phyloP scores from a whole-genome alignment of 768 basidiomycete genomes.

The Termitomyces eurrhizus region DNA sequence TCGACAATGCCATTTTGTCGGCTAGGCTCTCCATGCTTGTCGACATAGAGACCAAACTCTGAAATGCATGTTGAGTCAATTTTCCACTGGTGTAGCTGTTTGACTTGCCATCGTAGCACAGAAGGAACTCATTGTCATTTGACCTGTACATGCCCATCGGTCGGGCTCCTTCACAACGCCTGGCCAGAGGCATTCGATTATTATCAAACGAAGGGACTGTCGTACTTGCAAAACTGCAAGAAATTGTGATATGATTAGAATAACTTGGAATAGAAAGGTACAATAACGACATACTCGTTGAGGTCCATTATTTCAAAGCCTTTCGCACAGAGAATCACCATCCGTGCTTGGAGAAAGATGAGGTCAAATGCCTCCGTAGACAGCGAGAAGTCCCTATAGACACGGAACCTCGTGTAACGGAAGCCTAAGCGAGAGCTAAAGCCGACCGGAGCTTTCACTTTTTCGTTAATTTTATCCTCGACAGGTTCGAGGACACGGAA shows the following conservation, averaged over 20 bases:
- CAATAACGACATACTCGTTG: slow-evolving; percentile 58
- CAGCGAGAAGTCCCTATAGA: slow-evolving; percentile 92
- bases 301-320: slow-evolving; percentile 99
- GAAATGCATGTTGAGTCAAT: slow-evolving; percentile 3
- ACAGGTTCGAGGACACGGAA: slow-evolving; percentile 98
- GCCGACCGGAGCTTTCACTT: slow-evolving; percentile 64
- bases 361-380: slow-evolving; percentile 89
- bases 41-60: slow-evolving; percentile 95
- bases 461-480: slow-evolving; percentile 79
- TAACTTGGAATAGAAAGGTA: background rate
- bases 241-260: background rate
- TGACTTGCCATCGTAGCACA: slow-evolving; percentile 84
- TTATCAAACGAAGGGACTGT: slow-evolving; percentile 76
- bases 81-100: background rate
- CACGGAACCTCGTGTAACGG: slow-evolving; percentile 87
- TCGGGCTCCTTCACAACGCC: slow-evolving; percentile 80
- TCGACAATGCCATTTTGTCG: slow-evolving; percentile 76
- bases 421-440: slow-evolving; percentile 73
- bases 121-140: slow-evolving; percentile 86
- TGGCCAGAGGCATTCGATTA: slow-evolving; percentile 63
- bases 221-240: slow-evolving; percentile 66
- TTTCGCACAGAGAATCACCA: slow-evolving; percentile 89
- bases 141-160: slow-evolving; percentile 95
- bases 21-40: slow-evolving; percentile 89
- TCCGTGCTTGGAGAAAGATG: slow-evolving; percentile 88